Base-by-base conservation (phyloP, 768 basidiomycete genomes). In the Calocybe indica region DNA sequence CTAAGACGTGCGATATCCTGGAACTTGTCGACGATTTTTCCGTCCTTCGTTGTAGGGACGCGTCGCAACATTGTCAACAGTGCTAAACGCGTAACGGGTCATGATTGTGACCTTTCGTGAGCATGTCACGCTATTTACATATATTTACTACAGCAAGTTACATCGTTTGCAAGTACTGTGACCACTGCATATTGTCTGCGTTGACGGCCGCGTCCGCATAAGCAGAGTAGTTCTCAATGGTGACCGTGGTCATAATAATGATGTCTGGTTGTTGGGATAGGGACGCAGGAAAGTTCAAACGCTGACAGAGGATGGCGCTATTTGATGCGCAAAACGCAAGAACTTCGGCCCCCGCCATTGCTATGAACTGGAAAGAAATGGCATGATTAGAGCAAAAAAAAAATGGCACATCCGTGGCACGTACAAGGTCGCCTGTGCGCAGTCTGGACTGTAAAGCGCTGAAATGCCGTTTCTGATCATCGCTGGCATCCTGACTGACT, bases 1-100 rank as follows among this genome's bases (percentile, higher is more conserved):
- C 82, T 84, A 29, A 91, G 66, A 41, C 87, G 81, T 11, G 66
- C 72, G 56, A 84, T 88, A 60, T 88, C 88, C 45, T 80, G 79
- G 0, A 86, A 75, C 54, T 82, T 72, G 56, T 86, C 82, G 5
- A 88, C 70, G 8, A 72, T 65, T 55, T 78, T 80, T 29, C 88
- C 88, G 49, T 90, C 87, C 13, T 69, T 65, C 1, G 83, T 87
- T 0, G 82, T 83, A 22, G 88, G 88, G 7, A 69, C 63, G 10
- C 87, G 79, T 49, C 76, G 79, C 31, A 91, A 71, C 88, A 91
- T 90, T 30, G 38, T 32, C 42, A 15, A 41, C 40, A 31, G 6
- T 47, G 28, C 52, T 43, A 54, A 47, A 22, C 10, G 7, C 45
- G 56, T 58, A 55, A 59, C 58, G 48, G 12, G 9, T 37, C 54